Evolutionary conservation across 257 asterid genomes (phyloP).

Genomic region (Solanum virginianum): DNA sequence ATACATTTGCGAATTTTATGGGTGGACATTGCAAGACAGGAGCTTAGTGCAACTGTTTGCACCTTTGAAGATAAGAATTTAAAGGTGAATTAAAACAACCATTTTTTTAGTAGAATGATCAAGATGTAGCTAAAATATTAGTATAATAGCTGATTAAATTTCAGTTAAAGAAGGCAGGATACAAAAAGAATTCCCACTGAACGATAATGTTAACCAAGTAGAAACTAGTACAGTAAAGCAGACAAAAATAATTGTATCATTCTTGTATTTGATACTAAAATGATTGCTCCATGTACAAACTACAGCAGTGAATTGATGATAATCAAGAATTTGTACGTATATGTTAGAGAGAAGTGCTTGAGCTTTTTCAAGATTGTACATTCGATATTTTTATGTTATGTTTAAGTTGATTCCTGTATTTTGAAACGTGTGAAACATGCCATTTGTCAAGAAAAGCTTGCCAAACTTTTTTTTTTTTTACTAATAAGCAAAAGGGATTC

Average conservation of each 20-base stretch:
- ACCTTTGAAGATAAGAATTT: slow-evolving; percentile 28
- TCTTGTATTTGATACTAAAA: not conserved
- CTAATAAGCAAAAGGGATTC: too few species aligned
- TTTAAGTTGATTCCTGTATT: not conserved
- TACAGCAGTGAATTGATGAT: not conserved
- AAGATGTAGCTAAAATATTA: not conserved
- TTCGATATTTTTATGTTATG: not conserved
- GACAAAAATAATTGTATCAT: not conserved
- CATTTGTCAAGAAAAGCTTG: too few species aligned
- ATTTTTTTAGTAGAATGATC: not conserved
- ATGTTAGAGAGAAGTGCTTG: not conserved
- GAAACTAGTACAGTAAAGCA: not conserved
- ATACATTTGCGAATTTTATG: slow-evolving; percentile 71
- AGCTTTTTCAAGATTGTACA: not conserved
- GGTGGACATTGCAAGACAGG: slow-evolving; percentile 87
- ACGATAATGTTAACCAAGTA: not conserved
- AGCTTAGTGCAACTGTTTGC: slow-evolving; percentile 66
- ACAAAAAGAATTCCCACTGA: not conserved
- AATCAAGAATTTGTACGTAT: not conserved
- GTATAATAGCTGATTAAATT: not conserved
- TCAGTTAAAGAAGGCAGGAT: not conserved
- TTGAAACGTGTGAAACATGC: too few species aligned
- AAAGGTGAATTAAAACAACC: not conserved
- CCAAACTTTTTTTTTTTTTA: too few species aligned
- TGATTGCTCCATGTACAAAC: not conserved